Conservation (phyloP, 2,329 filamentous ascomycete species). For the Pseudopyricularia javanii region DNA sequence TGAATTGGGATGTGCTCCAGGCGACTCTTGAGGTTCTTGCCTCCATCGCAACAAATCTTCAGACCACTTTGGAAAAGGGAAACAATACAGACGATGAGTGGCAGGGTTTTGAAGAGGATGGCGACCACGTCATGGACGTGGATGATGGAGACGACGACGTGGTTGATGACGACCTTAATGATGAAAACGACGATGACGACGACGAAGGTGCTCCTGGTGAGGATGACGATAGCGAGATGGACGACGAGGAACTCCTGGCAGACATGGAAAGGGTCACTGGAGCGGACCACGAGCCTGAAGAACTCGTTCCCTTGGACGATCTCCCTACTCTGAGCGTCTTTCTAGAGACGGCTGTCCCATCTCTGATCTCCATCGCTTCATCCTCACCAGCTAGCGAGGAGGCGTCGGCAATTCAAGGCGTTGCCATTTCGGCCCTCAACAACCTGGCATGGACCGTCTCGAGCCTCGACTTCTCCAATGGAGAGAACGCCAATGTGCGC, state of each 20-base stretch:
- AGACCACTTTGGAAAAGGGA: constrained; percentile 34
- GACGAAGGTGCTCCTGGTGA: constrained; percentile 21
- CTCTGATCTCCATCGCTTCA: constrained; percentile 34
- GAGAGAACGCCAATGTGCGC: constrained; percentile 37
- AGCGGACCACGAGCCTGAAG: constrained; percentile 23
- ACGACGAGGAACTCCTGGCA: constrained; percentile 30
- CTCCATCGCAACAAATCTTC: constrained; percentile 49
- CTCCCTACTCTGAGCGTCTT: constrained; percentile 40
- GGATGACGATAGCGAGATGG: constrained; percentile 20
- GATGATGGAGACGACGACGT: constrained; percentile 20
- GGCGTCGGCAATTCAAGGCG: constrained; percentile 31
- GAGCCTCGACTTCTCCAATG: constrained; percentile 43
- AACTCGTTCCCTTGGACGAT: constrained; percentile 32
- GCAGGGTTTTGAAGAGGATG: constrained; percentile 23
- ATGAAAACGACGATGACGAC: constrained; percentile 20
- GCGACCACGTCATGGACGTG: constrained; percentile 14
- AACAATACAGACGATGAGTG: constrained; percentile 25
- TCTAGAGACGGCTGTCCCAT: constrained; percentile 30
- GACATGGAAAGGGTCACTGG: constrained; percentile 56
- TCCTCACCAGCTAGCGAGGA: constrained; percentile 27
- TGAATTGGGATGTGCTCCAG: constrained; percentile 28
- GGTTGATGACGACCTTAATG: constrained; percentile 22
- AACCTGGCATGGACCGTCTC: constrained; percentile 58
- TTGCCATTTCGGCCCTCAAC: constrained; percentile 49
- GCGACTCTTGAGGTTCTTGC: constrained; percentile 50